Evolutionary conservation across 352 stramenopile species (phyloP).

Genomic region (Phytophthora quininea): DNA sequence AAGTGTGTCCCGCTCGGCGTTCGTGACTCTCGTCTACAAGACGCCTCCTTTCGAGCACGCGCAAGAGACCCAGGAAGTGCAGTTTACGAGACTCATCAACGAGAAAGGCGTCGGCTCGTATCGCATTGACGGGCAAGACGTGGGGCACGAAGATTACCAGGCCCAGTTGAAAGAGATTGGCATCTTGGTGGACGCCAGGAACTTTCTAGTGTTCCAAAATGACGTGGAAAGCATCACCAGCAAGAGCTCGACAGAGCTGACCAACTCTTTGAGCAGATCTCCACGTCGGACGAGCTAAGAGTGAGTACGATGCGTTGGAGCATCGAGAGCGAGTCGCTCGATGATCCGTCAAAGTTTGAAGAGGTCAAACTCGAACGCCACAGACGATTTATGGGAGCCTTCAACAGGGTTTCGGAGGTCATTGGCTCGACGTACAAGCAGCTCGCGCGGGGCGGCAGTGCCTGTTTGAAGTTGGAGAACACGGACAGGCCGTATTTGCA

Average conservation of each 20-base stretch:
- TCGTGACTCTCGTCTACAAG: conserved; percentile 96
- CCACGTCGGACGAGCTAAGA: conserved; percentile 86
- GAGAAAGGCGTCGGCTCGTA: conserved; percentile 89
- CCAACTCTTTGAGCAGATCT: conserved; percentile 98
- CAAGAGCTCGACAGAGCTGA: conserved; percentile 96
- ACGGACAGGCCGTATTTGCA: conserved; percentile 96
- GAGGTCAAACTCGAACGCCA: conserved; percentile 73
- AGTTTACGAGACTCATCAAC: conserved; percentile 95
- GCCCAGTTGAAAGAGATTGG: conserved; percentile 94
- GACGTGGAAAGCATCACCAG: conserved; percentile 98
- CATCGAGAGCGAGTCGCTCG: conserved; percentile 69
- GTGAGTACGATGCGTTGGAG: conserved; percentile 76
- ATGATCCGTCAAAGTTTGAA: conserved; percentile 73
- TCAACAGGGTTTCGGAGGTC: conserved; percentile 92
- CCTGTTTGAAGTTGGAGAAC: conserved; percentile 87
- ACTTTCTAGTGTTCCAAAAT: conserved; percentile 99
- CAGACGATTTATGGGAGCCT: conserved; percentile 94
- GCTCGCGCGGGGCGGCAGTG: conserved; percentile 93
- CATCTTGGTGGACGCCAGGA: conserved; percentile 98
- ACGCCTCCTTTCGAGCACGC: conserved; percentile 32
- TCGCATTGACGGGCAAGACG: conserved; percentile 75
- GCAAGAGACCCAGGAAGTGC: conserved; percentile 56
- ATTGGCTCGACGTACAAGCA: conserved; percentile 97
- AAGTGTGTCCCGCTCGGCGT: conserved; percentile 58
- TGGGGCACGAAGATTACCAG: conserved; percentile 95